phyloP scores from a whole-genome alignment of 2,329 filamentous ascomycete species.

The Uncinocarpus reesii region DNA sequence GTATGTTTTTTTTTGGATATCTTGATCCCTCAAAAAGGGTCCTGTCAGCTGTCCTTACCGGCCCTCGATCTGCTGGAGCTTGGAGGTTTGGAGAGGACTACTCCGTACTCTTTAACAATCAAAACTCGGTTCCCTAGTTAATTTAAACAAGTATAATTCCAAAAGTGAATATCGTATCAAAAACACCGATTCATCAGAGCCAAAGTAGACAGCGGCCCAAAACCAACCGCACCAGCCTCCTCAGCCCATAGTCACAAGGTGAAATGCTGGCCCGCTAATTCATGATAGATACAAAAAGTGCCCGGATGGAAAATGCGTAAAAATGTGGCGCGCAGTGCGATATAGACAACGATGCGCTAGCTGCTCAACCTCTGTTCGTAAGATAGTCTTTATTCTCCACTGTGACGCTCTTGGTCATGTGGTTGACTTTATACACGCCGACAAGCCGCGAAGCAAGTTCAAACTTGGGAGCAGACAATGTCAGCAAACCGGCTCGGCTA shows the following conservation, averaged over 20 bases:
- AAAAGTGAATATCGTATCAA: no score
- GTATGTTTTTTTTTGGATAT: no score
- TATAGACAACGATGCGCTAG: slow-evolving; percentile 15
- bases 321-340: neutral
- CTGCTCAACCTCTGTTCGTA: slow-evolving; percentile 12
- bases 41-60: no score
- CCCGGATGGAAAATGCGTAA: neutral
- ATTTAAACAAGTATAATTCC: no score
- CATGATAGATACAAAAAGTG: neutral
- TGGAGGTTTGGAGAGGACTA: no score
- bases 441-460: slow-evolving; percentile 91
- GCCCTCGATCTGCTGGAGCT: no score
- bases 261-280: slow-evolving; percentile 1
- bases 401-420: slow-evolving; percentile 91
- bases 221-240: neutral
- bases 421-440: slow-evolving; percentile 98
- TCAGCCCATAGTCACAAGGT: neutral
- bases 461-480: slow-evolving; percentile 43
- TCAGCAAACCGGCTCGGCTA: no score
- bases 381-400: slow-evolving; percentile 79
- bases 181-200: no score
- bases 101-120: no score
- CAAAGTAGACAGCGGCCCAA: neutral
- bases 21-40: no score
- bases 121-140: no score